Evolutionary conservation across 2,329 filamentous ascomycete genomes (phyloP).

Genomic region (Esteya vermicola): DNA sequence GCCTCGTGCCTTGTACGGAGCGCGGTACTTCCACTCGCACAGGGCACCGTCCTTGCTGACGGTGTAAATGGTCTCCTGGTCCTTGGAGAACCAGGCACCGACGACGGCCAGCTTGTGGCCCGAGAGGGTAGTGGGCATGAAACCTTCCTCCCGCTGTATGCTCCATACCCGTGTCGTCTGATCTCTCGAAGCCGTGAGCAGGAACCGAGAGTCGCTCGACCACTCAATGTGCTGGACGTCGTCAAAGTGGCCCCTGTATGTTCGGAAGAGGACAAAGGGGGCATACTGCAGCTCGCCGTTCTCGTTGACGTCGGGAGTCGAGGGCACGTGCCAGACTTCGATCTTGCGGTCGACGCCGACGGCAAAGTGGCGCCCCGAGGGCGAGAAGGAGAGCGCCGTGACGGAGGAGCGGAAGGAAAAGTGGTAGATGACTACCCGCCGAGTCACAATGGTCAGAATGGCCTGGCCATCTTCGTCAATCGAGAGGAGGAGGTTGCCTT

Average conservation of each 20-base stretch:
- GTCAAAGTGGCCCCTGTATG: constrained; percentile 81
- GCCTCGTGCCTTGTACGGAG: constrained; percentile 24
- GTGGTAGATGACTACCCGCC: constrained; percentile 78
- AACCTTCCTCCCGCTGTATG: constrained; percentile 71
- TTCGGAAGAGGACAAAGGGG: constrained; percentile 79
- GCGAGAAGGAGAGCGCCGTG: constrained; percentile 77
- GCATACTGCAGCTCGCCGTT: constrained; percentile 86
- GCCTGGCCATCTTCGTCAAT: constrained; percentile 90
- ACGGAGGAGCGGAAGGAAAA: constrained; percentile 86
- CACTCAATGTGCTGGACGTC: constrained; percentile 76
- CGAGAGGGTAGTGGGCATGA: constrained; percentile 75
- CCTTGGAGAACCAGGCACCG: constrained; percentile 91
- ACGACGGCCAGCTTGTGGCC: constrained; percentile 84
- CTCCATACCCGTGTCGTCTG: constrained; percentile 93
- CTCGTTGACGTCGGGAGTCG: constrained; percentile 64
- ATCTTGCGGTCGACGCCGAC: constrained; percentile 76
- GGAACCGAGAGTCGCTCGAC: constrained; percentile 93
- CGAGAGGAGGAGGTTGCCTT: constrained; percentile 82
- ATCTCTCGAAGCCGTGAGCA: constrained; percentile 83
- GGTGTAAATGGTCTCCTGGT: constrained; percentile 93
- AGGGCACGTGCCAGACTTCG: constrained; percentile 93
- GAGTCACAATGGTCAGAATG: constrained; percentile 79
- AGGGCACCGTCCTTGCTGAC: constrained; percentile 95
- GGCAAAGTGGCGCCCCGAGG: constrained; percentile 80
- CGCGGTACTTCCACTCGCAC: constrained; percentile 81